Base-by-base conservation (phyloP, 2,329 filamentous ascomycete species). In the Claviceps arundinis region DNA sequence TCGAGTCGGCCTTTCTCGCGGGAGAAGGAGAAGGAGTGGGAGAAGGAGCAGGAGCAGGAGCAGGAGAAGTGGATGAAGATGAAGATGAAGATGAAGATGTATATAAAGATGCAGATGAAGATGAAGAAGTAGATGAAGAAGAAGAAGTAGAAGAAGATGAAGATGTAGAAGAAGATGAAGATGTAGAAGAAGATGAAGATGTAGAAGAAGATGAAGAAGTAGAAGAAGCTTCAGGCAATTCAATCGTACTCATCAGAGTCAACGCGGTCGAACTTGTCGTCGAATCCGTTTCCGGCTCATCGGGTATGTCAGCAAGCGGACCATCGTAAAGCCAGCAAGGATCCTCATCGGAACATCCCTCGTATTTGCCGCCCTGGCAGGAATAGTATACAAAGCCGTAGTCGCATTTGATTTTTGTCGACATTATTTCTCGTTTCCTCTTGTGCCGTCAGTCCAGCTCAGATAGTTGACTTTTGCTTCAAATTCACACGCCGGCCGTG, bases 261-360 rank as follows among this genome's bases (percentile, higher is more conserved):
- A 9, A 34, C 30, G 9, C 9, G 9, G 30, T 34, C 8, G 30
- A 34, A 34, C 30, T 34, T 34, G 30, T 34, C 30, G 66, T 66
- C 52, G 70, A 73, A 6, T 9, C 19, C 41, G 9, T 34, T 11
- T 34, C 30, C 26, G 26, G 26, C 26, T 30, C 26, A 30, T 30
- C 26, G 19, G 43, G 52, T 9, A 17, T 41, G 9, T 51, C 55
- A 52, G 58, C 76, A 78, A 16, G 73, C 68, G 54, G 74, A 60
- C 14, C 66, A 59, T 14, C 26, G 63, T 59, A 59, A 75, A 78
- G 9, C 52, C 55, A 52, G 58, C 76, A 78, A 16, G 73, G 68
- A 54, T 75, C 60, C 14, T 66, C 59, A 14, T 34, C 63, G 59
- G 59, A 75, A 78, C 76, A 78, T 11, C 30, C 30, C 17, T 72